Evolutionary conservation across 345 rosid genomes (phyloP), one percentile per base, ranked within the genome.

Genomic region (Firmiana major): DNA sequence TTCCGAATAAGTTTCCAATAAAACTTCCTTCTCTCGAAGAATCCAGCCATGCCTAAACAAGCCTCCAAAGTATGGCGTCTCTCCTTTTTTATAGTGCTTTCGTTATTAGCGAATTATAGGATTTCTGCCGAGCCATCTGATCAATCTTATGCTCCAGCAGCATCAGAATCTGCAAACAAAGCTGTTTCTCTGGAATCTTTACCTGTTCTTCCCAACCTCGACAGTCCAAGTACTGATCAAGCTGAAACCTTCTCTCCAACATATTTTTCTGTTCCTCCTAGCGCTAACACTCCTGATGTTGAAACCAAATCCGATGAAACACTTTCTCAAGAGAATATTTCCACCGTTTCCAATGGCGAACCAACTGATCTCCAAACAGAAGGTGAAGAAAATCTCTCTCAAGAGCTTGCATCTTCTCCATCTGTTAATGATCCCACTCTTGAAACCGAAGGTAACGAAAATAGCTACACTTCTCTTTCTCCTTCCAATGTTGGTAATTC

Each of bases 11-110:
- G 5, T 38, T 38, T 38, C 40, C 40, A 38, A 0, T 38, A 3
- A 3, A 38, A 38, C 40, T 1, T 38, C 40, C 40, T 38, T 38
- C 40, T 51, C 55, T 4, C 5, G 3, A 11, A 17, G 55, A 51
- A 3, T 9, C 63, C 63, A 60, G 48, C 22, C 71, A 78, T 78
- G 80, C 24, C 40, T 34, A 69, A 78, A 60, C 71, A 60, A 55
- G 36, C 48, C 10, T n/a, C 15, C 4, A 43, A 24, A 46, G 1
- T 9, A 46, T 66, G 75, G 11, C 51, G 0, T 45, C 13, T 79
- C 57, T 59, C 6, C 24, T 16, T 68, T 34, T 48, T 68, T 59
- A 17, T 79, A n/a, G 8, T 75, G 22, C 11, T 79, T 16, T 57
- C 46, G 34, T 17, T 46, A 1, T n/a, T 74, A 55, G 22, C 24